Evolutionary conservation across 176 grass and related monocot species (phyloP), one percentile per base, ranked within the genome.

Genomic region (Zoysia pacifica): DNA sequence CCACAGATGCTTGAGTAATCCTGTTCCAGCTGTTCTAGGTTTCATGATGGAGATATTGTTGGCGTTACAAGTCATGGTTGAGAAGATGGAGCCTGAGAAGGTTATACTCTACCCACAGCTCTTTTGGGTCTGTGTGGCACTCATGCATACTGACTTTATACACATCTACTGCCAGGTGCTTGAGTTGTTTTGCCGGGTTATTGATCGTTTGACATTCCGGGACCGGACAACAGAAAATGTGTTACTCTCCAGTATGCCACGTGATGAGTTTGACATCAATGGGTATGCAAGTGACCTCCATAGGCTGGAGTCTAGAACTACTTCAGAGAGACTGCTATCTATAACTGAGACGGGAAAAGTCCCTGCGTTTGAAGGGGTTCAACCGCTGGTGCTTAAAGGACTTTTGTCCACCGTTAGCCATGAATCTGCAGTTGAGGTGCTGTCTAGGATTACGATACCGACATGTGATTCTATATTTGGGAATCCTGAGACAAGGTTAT

Each of bases 91-190:
- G 20, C 78, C 92, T 9, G 91, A 93, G 77, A 98, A 98, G 83
- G 90, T 98, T 63, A 98, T 98, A 80, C 95, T 98, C 66, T 98
- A 98, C 68, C 95, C 95, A 37, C 92, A 98, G 88, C 95, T 98
- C 72, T 98, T 98, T 75, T 94, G 95, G 95, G 95, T 90, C 20
- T 98, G 95, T 46, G 95, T 98, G 62, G 95, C 92, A 1, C 89
- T 98, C 86, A 93, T 98, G 95, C 90, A 94, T 61, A 98, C 92
- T 6, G 95, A 98, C 76, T 98, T 94, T 87, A 90, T 98, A 38
- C 92, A 94, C 73, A 88, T 98, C 8, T 98, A 98, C 43, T 92
- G 91, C 74, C 95, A 94, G 78, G 95, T 98, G 66, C 92, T 98
- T 45, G 90, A 89, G 49, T 75, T 98, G 20, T 98, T 98, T 38